Percentiles rank a stretch among this genome's conserved stretches.
phyloP scores from a whole-genome alignment of 1,284 basidiomycete genomes.

The Ustilago loliicola region DNA sequence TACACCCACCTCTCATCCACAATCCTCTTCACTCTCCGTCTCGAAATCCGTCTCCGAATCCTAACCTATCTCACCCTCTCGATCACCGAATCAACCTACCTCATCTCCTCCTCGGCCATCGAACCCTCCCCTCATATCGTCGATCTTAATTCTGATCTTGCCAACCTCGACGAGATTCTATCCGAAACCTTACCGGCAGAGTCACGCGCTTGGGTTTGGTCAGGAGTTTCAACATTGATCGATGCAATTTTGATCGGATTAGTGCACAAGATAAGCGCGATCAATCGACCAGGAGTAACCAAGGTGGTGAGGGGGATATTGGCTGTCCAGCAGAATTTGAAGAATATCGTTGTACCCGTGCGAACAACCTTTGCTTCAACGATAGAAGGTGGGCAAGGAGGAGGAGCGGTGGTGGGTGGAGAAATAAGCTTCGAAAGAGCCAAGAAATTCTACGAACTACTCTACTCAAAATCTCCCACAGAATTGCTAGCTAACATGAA shows the following conservation, averaged over 20 bases:
- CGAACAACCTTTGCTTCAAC: neutral
- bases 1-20: slow-evolving; percentile 88
- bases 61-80: slow-evolving; percentile 86
- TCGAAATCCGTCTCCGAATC: slow-evolving; percentile 87
- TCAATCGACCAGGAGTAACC: slow-evolving; percentile 83
- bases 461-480: slow-evolving; percentile 31
- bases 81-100: slow-evolving; percentile 77
- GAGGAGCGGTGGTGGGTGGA: neutral
- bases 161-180: slow-evolving; percentile 79
- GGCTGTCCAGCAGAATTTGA: slow-evolving; percentile 91
- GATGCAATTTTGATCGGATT: slow-evolving; percentile 84
- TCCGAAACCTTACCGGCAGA: slow-evolving; percentile 46
- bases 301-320: slow-evolving; percentile 92
- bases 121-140: slow-evolving; percentile 92
- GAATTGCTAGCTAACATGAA: slow-evolving; percentile 26
- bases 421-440: slow-evolving; percentile 81
- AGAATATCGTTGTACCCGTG: slow-evolving; percentile 72
- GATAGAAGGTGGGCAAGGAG: neutral
- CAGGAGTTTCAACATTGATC: slow-evolving; percentile 87
- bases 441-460: slow-evolving; percentile 80
- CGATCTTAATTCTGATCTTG: slow-evolving; percentile 86
- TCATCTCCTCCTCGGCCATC: slow-evolving; percentile 75
- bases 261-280: slow-evolving; percentile 79
- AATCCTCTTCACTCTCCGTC: slow-evolving; percentile 87
- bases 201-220: slow-evolving; percentile 81